Evolutionary conservation across 192 early-diverging fungal species (phyloP).

Genomic region (Cladochytrium replicatum): DNA sequence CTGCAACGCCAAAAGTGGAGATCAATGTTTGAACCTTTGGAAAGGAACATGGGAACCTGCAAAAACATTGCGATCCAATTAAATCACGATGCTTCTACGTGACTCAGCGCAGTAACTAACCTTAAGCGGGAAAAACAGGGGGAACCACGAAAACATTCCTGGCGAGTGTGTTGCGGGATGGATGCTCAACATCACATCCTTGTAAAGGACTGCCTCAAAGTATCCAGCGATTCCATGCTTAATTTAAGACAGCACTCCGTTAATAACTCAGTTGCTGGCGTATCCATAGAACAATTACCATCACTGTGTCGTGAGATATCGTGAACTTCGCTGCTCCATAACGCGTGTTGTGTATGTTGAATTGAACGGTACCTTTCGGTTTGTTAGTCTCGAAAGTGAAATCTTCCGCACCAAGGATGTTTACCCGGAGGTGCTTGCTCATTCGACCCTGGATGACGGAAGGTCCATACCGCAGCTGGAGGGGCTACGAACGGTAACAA

Average conservation of each 20-base stretch:
- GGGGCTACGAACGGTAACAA: conserved; percentile 23
- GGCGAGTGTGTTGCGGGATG: conserved; percentile 76
- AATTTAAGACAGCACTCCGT: conserved; percentile 5
- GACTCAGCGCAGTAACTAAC: conserved; percentile 15
- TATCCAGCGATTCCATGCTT: conserved; percentile 92
- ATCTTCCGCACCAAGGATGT: conserved; percentile 10
- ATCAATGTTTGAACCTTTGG: conserved; percentile 42
- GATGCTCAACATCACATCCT: conserved; percentile 71
- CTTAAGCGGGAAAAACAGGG: conserved; percentile 87
- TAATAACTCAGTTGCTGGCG: conserved; percentile 2
- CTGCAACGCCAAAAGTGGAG: conserved; percentile 81
- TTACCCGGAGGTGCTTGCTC: conserved; percentile 24
- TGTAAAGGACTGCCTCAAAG: conserved; percentile 89
- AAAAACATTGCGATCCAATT: conserved; percentile 11
- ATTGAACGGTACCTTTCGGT: conserved; percentile 36
- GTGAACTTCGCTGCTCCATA: conserved; percentile 45
- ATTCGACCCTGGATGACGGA: conserved; percentile 56
- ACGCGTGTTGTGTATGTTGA: conserved; percentile 70
- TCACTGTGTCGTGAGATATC: conserved; percentile 40
- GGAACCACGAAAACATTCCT: conserved; percentile 98
- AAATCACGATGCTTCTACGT: conserved; percentile 4
- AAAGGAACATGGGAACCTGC: conserved; percentile 61
- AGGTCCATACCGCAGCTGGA: conserved; percentile 70
- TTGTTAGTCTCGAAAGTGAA: conserved; percentile 4
- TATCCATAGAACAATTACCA: conserved; percentile 23